phyloP scores from a whole-genome alignment of 2,329 filamentous ascomycete genomes.

The Xylaria sp. region DNA sequence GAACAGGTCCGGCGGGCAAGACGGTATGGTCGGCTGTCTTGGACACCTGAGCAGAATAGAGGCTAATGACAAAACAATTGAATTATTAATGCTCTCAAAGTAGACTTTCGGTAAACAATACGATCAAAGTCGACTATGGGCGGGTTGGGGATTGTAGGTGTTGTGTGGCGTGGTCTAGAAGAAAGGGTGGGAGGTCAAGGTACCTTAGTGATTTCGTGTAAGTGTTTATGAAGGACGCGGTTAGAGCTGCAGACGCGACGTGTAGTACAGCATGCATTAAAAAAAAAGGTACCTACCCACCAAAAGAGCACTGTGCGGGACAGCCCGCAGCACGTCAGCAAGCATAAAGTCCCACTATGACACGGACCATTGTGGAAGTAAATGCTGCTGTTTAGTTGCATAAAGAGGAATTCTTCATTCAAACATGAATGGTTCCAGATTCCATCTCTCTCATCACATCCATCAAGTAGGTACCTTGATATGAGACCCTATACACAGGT shows the following conservation, averaged over 20 bases:
- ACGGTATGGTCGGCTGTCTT: slow-evolving; percentile 1
- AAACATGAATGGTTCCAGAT: too few species aligned
- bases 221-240: slow-evolving; percentile 43
- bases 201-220: slow-evolving; percentile 35
- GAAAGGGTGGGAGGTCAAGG: slow-evolving; percentile 16
- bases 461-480: too few species aligned
- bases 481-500: too few species aligned
- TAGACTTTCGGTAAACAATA: slow-evolving; percentile 34
- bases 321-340: slow-evolving; percentile 12
- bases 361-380: background rate
- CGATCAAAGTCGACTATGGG: slow-evolving; percentile 10
- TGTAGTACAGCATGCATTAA: slow-evolving; percentile 23
- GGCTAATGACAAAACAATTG: slow-evolving; percentile 28
- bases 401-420: background rate
- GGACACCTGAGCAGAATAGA: slow-evolving; percentile 10
- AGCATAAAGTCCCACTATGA: slow-evolving; percentile 9
- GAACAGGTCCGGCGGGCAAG: slow-evolving; percentile 5
- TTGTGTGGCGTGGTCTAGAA: slow-evolving; percentile 22
- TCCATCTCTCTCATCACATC: too few species aligned
- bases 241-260: slow-evolving; percentile 39
- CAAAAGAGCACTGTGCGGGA: slow-evolving; percentile 35
- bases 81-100: slow-evolving; percentile 37
- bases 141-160: slow-evolving; percentile 19
- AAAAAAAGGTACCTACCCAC: slow-evolving; percentile 1
- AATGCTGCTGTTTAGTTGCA: background rate